phyloP scores from a whole-genome alignment of 345 rosid species.

The Syzygium aqueum region DNA sequence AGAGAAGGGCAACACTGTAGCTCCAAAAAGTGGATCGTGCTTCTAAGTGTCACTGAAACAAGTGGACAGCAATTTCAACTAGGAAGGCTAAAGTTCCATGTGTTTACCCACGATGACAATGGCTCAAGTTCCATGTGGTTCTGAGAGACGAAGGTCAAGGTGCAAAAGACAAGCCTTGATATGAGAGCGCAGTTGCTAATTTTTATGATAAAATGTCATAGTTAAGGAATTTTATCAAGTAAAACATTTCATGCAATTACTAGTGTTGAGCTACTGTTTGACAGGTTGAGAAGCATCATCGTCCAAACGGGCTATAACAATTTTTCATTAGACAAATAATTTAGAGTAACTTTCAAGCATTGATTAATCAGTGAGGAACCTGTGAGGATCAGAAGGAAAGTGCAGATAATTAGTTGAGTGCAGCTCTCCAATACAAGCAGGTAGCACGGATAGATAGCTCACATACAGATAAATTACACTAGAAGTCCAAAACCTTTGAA shows the following conservation, averaged over 20 bases:
- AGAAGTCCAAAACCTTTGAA: background rate
- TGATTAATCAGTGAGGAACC: background rate
- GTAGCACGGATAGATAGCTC: background rate
- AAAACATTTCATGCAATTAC: background rate
- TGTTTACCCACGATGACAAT: background rate
- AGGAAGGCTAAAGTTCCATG: background rate
- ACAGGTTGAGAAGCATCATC: background rate
- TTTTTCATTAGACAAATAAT: background rate
- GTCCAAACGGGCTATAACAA: background rate
- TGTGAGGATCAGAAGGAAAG: background rate
- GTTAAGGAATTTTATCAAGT: background rate
- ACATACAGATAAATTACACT: background rate
- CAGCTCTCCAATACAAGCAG: background rate
- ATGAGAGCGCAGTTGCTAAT: background rate
- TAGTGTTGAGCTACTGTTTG: background rate
- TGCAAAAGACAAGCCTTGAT: background rate
- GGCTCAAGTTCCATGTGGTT: background rate
- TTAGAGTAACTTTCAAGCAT: background rate
- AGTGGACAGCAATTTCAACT: background rate
- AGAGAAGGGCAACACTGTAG: background rate
- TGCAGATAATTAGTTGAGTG: background rate
- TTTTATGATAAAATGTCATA: background rate
- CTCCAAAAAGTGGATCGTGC: background rate
- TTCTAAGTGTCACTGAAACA: background rate
- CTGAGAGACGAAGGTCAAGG: background rate